These are phyloP conservation scores for Xylaria castorea DNA, from an alignment of 495 filamentous ascomycete genomes.

Conservation along the genomic window DNA sequence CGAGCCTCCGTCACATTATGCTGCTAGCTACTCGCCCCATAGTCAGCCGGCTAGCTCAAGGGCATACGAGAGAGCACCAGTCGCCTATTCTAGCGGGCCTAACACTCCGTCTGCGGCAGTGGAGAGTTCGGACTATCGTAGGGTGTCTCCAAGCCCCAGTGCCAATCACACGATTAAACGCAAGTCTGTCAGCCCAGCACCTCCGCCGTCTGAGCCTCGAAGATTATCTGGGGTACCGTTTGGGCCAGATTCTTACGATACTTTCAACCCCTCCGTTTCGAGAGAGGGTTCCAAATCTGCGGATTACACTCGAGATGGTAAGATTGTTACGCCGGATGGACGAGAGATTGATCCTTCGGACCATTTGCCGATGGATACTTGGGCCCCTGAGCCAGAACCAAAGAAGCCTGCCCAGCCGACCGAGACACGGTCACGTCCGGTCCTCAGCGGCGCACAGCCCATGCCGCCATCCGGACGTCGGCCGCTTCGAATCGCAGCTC, in stretches of 20 bases:
- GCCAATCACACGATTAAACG: slow-evolving; percentile 63
- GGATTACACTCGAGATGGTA: slow-evolving; percentile 54
- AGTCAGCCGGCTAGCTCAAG: slow-evolving; percentile 44
- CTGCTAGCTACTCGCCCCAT: slow-evolving; percentile 48
- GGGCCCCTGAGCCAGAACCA: slow-evolving; percentile 91
- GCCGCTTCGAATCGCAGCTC: slow-evolving; percentile 30
- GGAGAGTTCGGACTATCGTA: slow-evolving; percentile 49
- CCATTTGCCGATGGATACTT: slow-evolving; percentile 86
- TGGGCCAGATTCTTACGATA: slow-evolving; percentile 86
- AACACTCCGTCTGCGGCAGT: slow-evolving; percentile 41
- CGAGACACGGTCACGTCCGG: slow-evolving; percentile 52
- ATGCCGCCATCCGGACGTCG: slow-evolving; percentile 46
- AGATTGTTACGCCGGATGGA: slow-evolving; percentile 84
- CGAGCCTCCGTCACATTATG: slow-evolving; percentile 44
- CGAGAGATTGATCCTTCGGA: slow-evolving; percentile 91
- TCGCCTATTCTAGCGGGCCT: slow-evolving; percentile 51
- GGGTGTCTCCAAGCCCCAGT: slow-evolving; percentile 65
- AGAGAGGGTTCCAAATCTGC: slow-evolving; percentile 33
- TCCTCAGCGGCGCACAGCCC: slow-evolving; percentile 56
- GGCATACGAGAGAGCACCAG: slow-evolving; percentile 40
- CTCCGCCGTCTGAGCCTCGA: slow-evolving; percentile 60
- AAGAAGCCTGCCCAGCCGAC: slow-evolving; percentile 61
- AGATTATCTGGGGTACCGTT: slow-evolving; percentile 75
- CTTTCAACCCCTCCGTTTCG: slow-evolving; percentile 66
- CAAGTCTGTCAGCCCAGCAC: slow-evolving; percentile 81